A percentile compares a stretch with the other conserved stretches of the same genome.
These are phyloP conservation scores for Brasenia schreberi DNA, from an alignment of 164 flowering plant species.

Conservation along the genomic window DNA sequence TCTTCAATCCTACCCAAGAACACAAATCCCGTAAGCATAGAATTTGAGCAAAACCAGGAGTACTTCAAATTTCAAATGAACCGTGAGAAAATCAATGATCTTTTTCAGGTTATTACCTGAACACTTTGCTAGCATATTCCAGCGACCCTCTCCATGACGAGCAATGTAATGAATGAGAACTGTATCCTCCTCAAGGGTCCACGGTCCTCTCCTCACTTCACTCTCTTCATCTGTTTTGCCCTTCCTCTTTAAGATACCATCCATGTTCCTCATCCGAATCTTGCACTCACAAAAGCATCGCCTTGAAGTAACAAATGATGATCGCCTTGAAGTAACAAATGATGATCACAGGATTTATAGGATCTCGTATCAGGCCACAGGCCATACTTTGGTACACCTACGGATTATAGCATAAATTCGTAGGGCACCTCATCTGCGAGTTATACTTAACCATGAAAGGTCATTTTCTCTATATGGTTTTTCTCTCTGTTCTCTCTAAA, in stretches of 20 bases:
- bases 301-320: neutral
- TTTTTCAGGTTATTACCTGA: conserved; percentile 31
- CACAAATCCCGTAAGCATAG: neutral
- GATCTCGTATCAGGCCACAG: neutral
- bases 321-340: neutral
- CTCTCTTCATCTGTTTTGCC: conserved; percentile 23
- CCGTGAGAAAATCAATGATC: neutral
- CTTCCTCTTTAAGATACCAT: neutral
- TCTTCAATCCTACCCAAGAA: conserved; percentile 40
- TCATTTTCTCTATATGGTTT: neutral
- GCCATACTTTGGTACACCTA: neutral
- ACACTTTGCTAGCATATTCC: conserved; percentile 58
- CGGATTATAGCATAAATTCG: neutral
- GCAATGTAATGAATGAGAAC: conserved; percentile 44
- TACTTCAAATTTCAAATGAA: neutral
- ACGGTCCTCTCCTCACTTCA: conserved; percentile 83
- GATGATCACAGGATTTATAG: neutral
- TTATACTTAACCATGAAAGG: neutral
- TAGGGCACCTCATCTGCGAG: neutral
- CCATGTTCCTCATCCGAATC: neutral
- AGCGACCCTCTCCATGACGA: conserved; percentile 64
- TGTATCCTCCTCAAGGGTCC: conserved; percentile 83
- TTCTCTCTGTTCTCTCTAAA: neutral
- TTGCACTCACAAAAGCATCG: neutral
- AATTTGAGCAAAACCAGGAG: neutral